Base-by-base conservation (phyloP, 345 rosid genomes). In the Corymbia maculata region DNA sequence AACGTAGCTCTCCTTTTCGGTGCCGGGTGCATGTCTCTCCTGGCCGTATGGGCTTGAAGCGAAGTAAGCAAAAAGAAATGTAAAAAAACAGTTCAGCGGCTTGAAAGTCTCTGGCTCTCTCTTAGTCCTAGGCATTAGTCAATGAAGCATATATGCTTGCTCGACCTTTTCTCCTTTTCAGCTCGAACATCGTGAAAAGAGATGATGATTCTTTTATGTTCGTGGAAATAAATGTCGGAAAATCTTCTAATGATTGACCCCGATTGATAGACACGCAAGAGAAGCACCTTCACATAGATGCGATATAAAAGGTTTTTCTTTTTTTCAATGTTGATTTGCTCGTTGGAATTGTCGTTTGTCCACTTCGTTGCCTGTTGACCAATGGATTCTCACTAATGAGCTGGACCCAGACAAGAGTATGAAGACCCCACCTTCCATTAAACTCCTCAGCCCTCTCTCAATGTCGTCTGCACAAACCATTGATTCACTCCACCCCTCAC, bases 41-140 rank as follows among this genome's bases (percentile, higher is more conserved):
- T 94, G 89, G 94, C 96, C 26, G 91, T 92, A 85, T 95, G 98
- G 96, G 96, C 96, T 28, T 96, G 90, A 91, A 51, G 49, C 82
- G 12, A 42, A 19, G 49, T 26, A 75, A 75, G 49, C 28, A 42
- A 75, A 36, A 0, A 68, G 2, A 68, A 8, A 32, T 4, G 24
- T 11, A 12, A 16, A 32, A 68, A 75, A 10, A 42, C 4, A 42
- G 82, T 42, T 19, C 19, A 75, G 82, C 44, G 36, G 9, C 26
- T 75, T 19, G 7, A 17, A 70, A 70, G 49, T 21, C 13, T 9
- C 6, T 4, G 7, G 14, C 82, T 36, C 19, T 66, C 36, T 21
- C 8, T 36, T 36, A 70, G 7, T 70, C 13, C 13, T 9, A 22
- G 82, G 14, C 49, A 57, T 57, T 57, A 24, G 66, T 57, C 82